Evolutionary conservation across 2,329 filamentous ascomycete species (phyloP).

Genomic region (Scytalidium sp.): DNA sequence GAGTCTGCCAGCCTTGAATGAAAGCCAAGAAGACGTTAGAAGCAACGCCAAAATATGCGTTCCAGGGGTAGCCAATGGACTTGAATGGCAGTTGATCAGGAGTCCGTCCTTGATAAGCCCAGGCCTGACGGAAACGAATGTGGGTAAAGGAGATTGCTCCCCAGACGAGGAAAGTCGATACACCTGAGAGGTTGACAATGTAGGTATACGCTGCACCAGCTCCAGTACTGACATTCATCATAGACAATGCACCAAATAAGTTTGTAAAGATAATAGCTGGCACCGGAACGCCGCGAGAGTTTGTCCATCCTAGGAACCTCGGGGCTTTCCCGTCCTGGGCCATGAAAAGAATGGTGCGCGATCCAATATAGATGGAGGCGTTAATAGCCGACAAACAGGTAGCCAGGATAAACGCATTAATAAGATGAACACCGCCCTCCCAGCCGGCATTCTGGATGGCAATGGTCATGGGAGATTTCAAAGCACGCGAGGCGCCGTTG

Average conservation of each 20-base stretch:
- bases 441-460: slow-evolving; percentile 73
- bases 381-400: slow-evolving; percentile 72
- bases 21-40: slow-evolving; percentile 59
- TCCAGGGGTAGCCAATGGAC: slow-evolving; percentile 53
- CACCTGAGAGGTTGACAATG: slow-evolving; percentile 68
- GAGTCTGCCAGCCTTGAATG: slow-evolving; percentile 56
- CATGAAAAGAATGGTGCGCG: slow-evolving; percentile 73
- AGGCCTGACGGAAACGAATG: slow-evolving; percentile 67
- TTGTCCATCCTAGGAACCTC: slow-evolving; percentile 64
- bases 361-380: slow-evolving; percentile 74
- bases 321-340: slow-evolving; percentile 72
- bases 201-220: slow-evolving; percentile 64
- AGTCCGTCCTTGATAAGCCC: slow-evolving; percentile 54
- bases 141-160: slow-evolving; percentile 67
- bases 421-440: slow-evolving; percentile 69
- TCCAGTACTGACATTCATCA: slow-evolving; percentile 71
- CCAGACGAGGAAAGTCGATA: slow-evolving; percentile 72
- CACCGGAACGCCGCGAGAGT: slow-evolving; percentile 58
- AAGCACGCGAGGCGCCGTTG: slow-evolving; percentile 57
- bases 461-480: slow-evolving; percentile 71
- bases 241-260: slow-evolving; percentile 65
- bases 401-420: slow-evolving; percentile 74
- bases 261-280: slow-evolving; percentile 67
- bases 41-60: slow-evolving; percentile 55
- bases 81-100: slow-evolving; percentile 53